phyloP scores from a whole-genome alignment of 2,329 filamentous ascomycete species.

The Talaromyces rugulosus region DNA sequence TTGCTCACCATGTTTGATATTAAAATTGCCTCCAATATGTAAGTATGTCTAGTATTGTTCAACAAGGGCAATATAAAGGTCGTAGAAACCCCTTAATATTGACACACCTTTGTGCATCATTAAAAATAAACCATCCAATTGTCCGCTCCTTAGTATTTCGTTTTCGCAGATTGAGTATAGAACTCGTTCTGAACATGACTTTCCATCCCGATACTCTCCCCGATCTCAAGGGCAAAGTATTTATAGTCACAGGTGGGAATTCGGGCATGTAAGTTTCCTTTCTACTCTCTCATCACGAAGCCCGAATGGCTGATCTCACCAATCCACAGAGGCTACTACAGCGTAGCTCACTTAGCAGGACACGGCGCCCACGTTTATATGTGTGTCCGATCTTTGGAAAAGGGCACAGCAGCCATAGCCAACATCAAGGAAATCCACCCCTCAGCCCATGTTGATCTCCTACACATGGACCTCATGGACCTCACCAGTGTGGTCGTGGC shows the following conservation, averaged over 20 bases:
- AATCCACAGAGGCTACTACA: constrained; percentile 26
- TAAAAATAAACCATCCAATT: background rate
- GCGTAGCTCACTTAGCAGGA: constrained; percentile 32
- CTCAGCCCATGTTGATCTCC: constrained; percentile 41
- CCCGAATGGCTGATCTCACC: background rate
- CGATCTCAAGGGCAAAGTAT: constrained; percentile 40
- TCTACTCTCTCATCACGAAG: constrained; percentile 1
- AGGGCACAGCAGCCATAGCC: constrained; percentile 21
- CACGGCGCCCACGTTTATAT: constrained; percentile 42
- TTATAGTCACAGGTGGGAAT: constrained; percentile 45
- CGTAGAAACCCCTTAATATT: too few species aligned
- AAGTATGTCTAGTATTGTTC: background rate
- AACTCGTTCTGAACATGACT: constrained; percentile 20
- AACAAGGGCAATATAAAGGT: background rate
- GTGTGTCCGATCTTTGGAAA: constrained; percentile 26
- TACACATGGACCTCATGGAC: constrained; percentile 42
- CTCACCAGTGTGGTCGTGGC: constrained; percentile 15
- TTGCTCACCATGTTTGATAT: constrained; percentile 18
- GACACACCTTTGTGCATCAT: background rate
- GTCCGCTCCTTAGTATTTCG: background rate
- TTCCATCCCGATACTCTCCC: constrained; percentile 43
- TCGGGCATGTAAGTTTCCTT: constrained; percentile 39
- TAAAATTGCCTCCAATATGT: background rate
- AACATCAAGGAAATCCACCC: constrained; percentile 32
- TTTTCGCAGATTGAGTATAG: too few species aligned